Percentiles rank a stretch among this genome's conserved stretches.
Conservation (phyloP, 208 protist genomes). For the Plasmodiophora brassicae region DNA sequence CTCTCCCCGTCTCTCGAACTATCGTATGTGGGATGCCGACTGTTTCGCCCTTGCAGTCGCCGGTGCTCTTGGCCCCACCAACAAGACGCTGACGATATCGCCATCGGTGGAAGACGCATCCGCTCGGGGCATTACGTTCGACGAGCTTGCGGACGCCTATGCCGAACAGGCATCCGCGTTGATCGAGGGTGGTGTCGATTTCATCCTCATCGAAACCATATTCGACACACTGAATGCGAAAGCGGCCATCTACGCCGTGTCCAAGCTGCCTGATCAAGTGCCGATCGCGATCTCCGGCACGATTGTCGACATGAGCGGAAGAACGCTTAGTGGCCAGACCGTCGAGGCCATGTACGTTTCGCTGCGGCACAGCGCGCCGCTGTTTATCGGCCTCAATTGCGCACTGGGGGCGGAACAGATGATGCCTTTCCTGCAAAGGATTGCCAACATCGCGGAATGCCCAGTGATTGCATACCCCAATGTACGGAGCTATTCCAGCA, state of each 20-base stretch:
- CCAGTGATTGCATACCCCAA: slow-evolving; percentile 73
- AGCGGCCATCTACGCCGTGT: slow-evolving; percentile 83
- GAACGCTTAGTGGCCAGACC: slow-evolving; percentile 91
- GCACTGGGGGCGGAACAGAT: slow-evolving; percentile 77
- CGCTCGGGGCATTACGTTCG: not conserved
- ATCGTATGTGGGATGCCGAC: not conserved
- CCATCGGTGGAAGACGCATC: slow-evolving; percentile 75
- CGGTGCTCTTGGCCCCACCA: slow-evolving; percentile 88
- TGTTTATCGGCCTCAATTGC: slow-evolving; percentile 84
- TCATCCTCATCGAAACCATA: slow-evolving; percentile 91
- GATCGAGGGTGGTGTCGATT: slow-evolving; percentile 82
- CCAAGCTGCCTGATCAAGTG: slow-evolving; percentile 59
- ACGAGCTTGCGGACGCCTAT: slow-evolving; percentile 63
- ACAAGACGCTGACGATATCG: slow-evolving; percentile 84
- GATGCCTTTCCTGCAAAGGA: slow-evolving; percentile 48
- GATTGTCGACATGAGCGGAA: slow-evolving; percentile 61
- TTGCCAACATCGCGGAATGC: slow-evolving; percentile 45
- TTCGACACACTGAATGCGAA: slow-evolving; percentile 83
- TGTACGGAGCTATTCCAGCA: too few relatives aligned
- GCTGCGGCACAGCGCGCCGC: slow-evolving; percentile 58
- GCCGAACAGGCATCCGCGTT: slow-evolving; percentile 77
- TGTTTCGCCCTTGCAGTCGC: too few relatives aligned
- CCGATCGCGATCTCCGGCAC: slow-evolving; percentile 80
- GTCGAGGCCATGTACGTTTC: slow-evolving; percentile 84
- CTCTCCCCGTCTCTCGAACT: slow-evolving; percentile 33